Evolutionary conservation across 2,329 filamentous ascomycete species (phyloP).

Genomic region (Aspergillus sp.): DNA sequence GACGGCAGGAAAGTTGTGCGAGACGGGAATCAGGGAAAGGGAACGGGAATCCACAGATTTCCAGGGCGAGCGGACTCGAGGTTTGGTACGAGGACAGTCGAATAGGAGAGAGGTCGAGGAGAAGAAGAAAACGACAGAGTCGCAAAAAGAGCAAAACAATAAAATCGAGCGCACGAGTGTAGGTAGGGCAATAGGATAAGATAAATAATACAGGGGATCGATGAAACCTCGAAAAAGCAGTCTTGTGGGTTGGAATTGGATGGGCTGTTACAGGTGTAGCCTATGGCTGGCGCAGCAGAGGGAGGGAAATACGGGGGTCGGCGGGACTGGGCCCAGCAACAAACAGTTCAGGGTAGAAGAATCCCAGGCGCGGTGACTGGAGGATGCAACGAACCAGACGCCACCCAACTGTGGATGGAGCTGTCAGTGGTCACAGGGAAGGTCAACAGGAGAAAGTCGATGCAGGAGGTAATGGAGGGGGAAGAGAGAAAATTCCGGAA

Average conservation of each 20-base stretch:
- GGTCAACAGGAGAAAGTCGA: constrained; percentile 3
- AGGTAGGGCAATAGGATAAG: constrained; percentile 6
- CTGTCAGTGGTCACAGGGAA: constrained; percentile 11
- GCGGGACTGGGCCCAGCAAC: constrained; percentile 6
- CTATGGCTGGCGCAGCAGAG: constrained; percentile 4
- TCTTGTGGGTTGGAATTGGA: not conserved
- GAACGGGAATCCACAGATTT: constrained; percentile 7
- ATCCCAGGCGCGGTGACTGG: constrained; percentile 1
- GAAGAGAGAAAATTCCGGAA: constrained; percentile 17
- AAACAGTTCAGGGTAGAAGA: not conserved
- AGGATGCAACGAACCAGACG: constrained; percentile 11
- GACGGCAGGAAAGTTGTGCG: constrained; percentile 16
- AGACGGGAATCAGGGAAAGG: constrained; percentile 15
- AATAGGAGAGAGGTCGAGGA: constrained; percentile 1
- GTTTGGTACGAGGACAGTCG: not conserved
- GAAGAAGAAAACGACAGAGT: constrained; percentile 15
- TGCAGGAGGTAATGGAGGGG: constrained; percentile 14
- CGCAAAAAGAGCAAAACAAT: constrained; percentile 4
- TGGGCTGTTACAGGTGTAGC: constrained; percentile 13
- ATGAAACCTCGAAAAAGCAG: constrained; percentile 9
- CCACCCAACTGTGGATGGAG: constrained; percentile 18
- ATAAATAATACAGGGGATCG: constrained; percentile 15
- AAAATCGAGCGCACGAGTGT: not conserved
- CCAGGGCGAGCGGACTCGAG: not conserved
- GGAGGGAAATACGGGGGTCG: constrained; percentile 12